Percentiles rank a stretch among this genome's conserved stretches.
Conservation (phyloP, 2,329 filamentous ascomycete species). For the Penicillium frequentans region DNA sequence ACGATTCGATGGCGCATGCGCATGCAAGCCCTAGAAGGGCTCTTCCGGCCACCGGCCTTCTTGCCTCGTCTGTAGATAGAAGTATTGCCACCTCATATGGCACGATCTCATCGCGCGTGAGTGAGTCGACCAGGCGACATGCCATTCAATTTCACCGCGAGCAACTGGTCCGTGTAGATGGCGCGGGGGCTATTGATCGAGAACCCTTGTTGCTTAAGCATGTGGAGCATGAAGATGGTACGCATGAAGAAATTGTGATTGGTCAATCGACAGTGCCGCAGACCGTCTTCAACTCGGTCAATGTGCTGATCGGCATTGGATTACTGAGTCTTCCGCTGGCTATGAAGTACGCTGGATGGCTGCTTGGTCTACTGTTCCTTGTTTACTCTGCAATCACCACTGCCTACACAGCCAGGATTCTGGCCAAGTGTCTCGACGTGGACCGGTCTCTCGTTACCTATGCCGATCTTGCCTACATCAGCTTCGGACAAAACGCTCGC, state of each 20-base stretch:
- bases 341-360: slow-evolving; percentile 83
- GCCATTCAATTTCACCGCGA: slow-evolving; percentile 56
- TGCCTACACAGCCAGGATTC: slow-evolving; percentile 78
- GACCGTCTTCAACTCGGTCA: slow-evolving; percentile 95
- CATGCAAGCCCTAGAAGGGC: slow-evolving; percentile 18
- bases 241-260: slow-evolving; percentile 78
- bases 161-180: slow-evolving; percentile 47
- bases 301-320: slow-evolving; percentile 87
- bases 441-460: slow-evolving; percentile 88
- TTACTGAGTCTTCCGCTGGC: slow-evolving; percentile 86
- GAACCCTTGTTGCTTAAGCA: slow-evolving; percentile 84
- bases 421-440: slow-evolving; percentile 85
- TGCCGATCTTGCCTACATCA: slow-evolving; percentile 87
- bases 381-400: slow-evolving; percentile 73
- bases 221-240: slow-evolving; percentile 80
- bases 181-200: slow-evolving; percentile 57
- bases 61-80: slow-evolving; percentile 63
- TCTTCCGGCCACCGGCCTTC: slow-evolving; percentile 18
- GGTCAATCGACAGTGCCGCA: slow-evolving; percentile 95
- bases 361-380: slow-evolving; percentile 76
- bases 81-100: slow-evolving; percentile 68
- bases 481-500: slow-evolving; percentile 79
- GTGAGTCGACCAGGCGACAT: slow-evolving; percentile 57
- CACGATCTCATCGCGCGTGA: slow-evolving; percentile 57
- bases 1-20: not conserved